Evolutionary conservation across 1,284 basidiomycete genomes (phyloP), one percentile per base, ranked within the genome.

Genomic region (Pseudozyma pruni): DNA sequence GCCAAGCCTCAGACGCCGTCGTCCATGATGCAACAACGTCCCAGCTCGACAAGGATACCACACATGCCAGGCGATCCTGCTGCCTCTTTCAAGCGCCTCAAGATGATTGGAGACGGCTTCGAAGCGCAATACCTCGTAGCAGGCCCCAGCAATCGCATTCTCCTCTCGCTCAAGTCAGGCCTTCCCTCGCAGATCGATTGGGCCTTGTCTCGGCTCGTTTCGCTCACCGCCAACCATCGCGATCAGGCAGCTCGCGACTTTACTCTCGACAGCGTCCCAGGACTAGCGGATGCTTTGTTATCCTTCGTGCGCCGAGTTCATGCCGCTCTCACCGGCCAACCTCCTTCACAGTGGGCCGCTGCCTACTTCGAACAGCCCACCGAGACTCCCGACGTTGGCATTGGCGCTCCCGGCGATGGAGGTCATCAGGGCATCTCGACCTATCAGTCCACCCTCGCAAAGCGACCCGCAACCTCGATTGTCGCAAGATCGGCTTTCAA

Each of bases 131-230:
- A 75, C 43, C 69, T 78, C 11, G 29, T 66, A 22, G 64, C 68
- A 4, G 78, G 77, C 11, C 72, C 79, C 25, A 61, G 48, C 42
- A 81, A 81, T 46, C 77, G 79, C 25, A 68, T 80, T 13, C 54
- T 69, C 7, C 69, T 81, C 23, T 78, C 79, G 32, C 60, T 81
- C 43, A 68, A 71, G 35, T 79, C 76, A 2, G 79, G 76, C n/a
- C 59, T 81, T 16, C 72, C 75, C 19, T 63, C 50, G 19, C 79
- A 81, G 59, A 73, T 81, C 20, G 72, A 79, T 47, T 81, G 80
- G 80, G 78, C 79, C 2, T 60, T 81, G 17, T 54, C 57, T 4
- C 68, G 74, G 14, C 75, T 81, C 17, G 59, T 74, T 10, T 27
- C 53, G 22, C 52, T 69, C 34, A 68, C 69, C 2, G 54, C 50